These are phyloP conservation scores for Cyberlindnera japonica DNA, from an alignment of 805 yeast species.

Conservation along the genomic window DNA sequence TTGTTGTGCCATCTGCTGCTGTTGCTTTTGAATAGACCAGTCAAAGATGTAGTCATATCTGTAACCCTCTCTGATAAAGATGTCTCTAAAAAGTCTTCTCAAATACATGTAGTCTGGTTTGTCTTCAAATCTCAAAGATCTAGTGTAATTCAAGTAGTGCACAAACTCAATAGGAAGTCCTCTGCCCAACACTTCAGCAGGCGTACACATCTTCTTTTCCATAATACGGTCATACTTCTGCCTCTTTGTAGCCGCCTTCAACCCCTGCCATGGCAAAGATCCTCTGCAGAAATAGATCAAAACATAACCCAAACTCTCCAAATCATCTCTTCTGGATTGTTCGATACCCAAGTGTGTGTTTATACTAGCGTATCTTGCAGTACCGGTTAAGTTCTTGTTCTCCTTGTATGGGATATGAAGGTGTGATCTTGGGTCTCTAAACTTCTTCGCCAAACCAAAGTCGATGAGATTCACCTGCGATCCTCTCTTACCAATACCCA, in stretches of 20 bases:
- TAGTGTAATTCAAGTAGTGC: constrained; percentile 79
- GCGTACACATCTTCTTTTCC: constrained; percentile 91
- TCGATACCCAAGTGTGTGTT: constrained; percentile 97
- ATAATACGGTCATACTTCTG: constrained; percentile 95
- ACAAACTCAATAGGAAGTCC: constrained; percentile 91
- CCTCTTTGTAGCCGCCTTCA: constrained; percentile 94
- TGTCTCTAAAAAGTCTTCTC: constrained; percentile 84
- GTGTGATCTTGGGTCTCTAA: constrained; percentile 90
- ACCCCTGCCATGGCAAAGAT: constrained; percentile 97
- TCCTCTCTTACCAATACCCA: constrained; percentile 92
- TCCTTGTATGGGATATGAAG: constrained; percentile 95
- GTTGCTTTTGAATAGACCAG: constrained; percentile 91
- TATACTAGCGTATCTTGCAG: constrained; percentile 93
- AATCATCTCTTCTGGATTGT: constrained; percentile 94
- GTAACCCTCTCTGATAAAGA: constrained; percentile 83
- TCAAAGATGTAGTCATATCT: constrained; percentile 93
- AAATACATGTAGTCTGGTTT: constrained; percentile 91
- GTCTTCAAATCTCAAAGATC: constrained; percentile 90
- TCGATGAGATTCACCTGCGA: constrained; percentile 95
- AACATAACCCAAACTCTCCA: constrained; percentile 92
- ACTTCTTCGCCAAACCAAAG: constrained; percentile 93
- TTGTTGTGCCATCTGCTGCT: constrained; percentile 40
- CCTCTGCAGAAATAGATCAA: constrained; percentile 93
- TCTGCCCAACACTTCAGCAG: constrained; percentile 79
- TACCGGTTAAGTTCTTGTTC: constrained; percentile 94